These are phyloP conservation scores for Apiotrichum akiyoshidainum DNA, from an alignment of 1,284 basidiomycete species.

Conservation along the genomic window DNA sequence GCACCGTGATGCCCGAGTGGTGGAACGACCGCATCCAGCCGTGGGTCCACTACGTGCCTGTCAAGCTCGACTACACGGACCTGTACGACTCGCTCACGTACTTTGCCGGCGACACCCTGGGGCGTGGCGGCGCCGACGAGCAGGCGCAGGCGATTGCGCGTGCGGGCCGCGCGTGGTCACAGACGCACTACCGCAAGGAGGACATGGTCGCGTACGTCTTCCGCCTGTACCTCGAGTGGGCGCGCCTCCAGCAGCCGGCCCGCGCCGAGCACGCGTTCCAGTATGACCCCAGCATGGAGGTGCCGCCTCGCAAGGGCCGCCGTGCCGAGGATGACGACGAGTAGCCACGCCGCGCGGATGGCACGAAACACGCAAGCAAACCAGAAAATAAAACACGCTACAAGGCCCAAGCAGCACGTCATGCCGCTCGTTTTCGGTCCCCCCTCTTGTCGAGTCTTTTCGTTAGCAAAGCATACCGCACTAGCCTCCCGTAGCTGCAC, in stretches of 20 bases:
- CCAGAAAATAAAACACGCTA: no score
- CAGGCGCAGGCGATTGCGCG: slow-evolving; percentile 49
- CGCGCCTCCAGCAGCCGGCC: slow-evolving; percentile 29
- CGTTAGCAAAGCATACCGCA: no score
- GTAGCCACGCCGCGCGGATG: no score
- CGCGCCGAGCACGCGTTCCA: slow-evolving; percentile 29
- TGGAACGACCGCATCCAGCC: slow-evolving; percentile 52
- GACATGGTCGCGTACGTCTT: slow-evolving; percentile 49
- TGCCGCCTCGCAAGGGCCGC: no score
- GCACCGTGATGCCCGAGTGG: slow-evolving; percentile 48
- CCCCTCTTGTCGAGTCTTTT: no score
- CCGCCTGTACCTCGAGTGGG: slow-evolving; percentile 48
- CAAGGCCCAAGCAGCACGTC: no score
- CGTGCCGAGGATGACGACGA: no score
- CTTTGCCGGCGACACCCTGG: slow-evolving; percentile 35
- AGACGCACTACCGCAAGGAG: slow-evolving; percentile 43
- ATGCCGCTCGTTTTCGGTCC: no score
- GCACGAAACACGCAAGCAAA: no score
- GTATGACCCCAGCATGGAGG: slow-evolving; percentile 34
- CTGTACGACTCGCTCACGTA: slow-evolving; percentile 48
- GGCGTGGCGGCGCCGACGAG: slow-evolving; percentile 38
- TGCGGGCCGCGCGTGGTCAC: slow-evolving; percentile 47
- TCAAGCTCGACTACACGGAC: slow-evolving; percentile 52
- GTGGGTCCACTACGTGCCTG: slow-evolving; percentile 52
- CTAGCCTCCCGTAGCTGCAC: no score